A percentile compares a stretch with the other conserved stretches of the same genome.
Evolutionary conservation across 2,329 filamentous ascomycete species (phyloP).

Genomic region (Arachnopeziza araneosa): DNA sequence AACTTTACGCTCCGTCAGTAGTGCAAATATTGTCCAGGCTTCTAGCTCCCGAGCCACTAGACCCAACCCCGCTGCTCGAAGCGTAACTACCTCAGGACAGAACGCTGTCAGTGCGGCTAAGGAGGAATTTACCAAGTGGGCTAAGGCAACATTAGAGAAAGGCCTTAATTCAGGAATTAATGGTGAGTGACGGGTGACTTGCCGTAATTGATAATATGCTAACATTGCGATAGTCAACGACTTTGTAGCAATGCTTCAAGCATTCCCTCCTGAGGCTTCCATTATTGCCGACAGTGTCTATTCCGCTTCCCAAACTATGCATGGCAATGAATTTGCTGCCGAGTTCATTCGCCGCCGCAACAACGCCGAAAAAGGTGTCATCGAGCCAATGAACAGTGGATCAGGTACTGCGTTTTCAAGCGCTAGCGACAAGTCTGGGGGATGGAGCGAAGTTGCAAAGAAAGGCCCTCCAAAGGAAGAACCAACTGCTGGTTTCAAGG

Average conservation of each 20-base stretch:
- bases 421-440: slow-evolving; percentile 49
- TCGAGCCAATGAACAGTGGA: slow-evolving; percentile 57
- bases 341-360: slow-evolving; percentile 92
- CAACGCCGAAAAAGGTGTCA: slow-evolving; percentile 84
- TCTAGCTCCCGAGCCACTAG: slow-evolving; percentile 39
- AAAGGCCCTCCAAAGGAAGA: slow-evolving; percentile 58
- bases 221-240: slow-evolving; percentile 47
- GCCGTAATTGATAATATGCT: slow-evolving; percentile 21
- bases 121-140: slow-evolving; percentile 94
- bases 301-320: slow-evolving; percentile 78
- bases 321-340: slow-evolving; percentile 87
- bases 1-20: slow-evolving; percentile 32
- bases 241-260: slow-evolving; percentile 71
- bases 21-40: slow-evolving; percentile 15
- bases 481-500: slow-evolving; percentile 63
- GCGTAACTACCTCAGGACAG: slow-evolving; percentile 39
- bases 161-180: slow-evolving; percentile 65
- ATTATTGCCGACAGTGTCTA: slow-evolving; percentile 91
- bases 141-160: slow-evolving; percentile 69
- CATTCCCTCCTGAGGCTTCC: slow-evolving; percentile 69
- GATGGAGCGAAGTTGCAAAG: slow-evolving; percentile 97
- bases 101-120: slow-evolving; percentile 48
- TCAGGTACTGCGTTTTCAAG: slow-evolving; percentile 41
- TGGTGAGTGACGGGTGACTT: slow-evolving; percentile 40
- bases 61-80: slow-evolving; percentile 46